Percentiles rank a stretch among this genome's conserved stretches.
phyloP scores from a whole-genome alignment of 1,284 basidiomycete species.

The Neonothopanus nambi region DNA sequence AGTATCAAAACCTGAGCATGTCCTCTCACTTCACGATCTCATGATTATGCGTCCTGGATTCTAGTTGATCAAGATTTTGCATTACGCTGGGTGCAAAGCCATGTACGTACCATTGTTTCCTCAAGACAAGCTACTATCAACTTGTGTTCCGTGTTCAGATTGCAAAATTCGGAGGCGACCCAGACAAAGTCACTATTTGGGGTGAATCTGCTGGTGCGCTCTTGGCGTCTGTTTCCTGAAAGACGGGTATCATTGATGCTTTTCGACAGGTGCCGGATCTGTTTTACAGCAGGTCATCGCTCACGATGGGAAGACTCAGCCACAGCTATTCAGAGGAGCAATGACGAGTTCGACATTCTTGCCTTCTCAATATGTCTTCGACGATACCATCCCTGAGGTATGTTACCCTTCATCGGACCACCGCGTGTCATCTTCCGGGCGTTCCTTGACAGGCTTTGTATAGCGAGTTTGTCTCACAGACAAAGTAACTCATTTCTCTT shows the following conservation, averaged over 20 bases:
- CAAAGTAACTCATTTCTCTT: constrained; percentile 17
- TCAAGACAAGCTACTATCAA: not conserved
- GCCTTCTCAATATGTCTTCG: constrained; percentile 46
- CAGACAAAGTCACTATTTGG: constrained; percentile 32
- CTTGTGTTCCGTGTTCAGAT: constrained; percentile 18
- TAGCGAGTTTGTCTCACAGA: constrained; percentile 18
- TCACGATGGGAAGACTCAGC: constrained; percentile 36
- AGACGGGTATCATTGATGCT: not conserved
- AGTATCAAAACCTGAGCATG: too few species aligned
- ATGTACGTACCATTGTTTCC: constrained; percentile 18
- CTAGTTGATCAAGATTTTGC: constrained; percentile 27
- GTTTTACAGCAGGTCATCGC: constrained; percentile 28
- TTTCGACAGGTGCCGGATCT: constrained; percentile 25
- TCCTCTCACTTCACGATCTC: too few species aligned
- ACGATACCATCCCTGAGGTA: constrained; percentile 46
- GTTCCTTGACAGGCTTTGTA: constrained; percentile 14
- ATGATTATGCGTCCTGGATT: too few species aligned
- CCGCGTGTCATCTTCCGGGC: not conserved
- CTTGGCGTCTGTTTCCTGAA: not conserved
- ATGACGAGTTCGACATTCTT: constrained; percentile 48
- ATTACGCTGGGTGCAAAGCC: constrained; percentile 27
- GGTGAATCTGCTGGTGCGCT: constrained; percentile 31
- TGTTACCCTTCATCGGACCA: constrained; percentile 9
- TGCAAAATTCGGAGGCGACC: constrained; percentile 30
- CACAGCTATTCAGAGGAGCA: constrained; percentile 43